Base-by-base conservation (phyloP, 2,329 filamentous ascomycete species). In the Colletotrichum salicis region DNA sequence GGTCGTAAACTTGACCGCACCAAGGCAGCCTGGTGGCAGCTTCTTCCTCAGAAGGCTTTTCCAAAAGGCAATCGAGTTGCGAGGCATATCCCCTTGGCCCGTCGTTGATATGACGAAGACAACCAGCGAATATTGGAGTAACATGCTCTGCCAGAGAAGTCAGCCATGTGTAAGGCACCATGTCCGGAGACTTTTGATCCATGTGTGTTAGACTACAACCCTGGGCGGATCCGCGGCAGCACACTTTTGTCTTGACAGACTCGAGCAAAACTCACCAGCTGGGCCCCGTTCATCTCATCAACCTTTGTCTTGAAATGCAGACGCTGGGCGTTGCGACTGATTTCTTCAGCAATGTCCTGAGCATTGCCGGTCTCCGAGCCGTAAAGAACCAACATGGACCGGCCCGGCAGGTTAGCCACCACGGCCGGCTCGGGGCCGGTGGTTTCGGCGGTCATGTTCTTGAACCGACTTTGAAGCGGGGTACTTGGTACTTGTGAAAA, bases 361-460 rank as follows among this genome's bases (percentile, higher is more conserved):
- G 94, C 92, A 79, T 96, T 98, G 68, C 96, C 96, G 27, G 95
- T 98, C 84, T 99, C 96, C 51, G 96, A 97, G 67, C 94, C 96
- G 83, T 97, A 99, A 41, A 97, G 87, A 70, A 99, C 87, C 75
- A 97, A 88, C 61, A 88, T 81, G 70, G 82, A 84, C 75, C 88
- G 81, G 75, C 74, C 70, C 15, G 75, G 73, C 6, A 81, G 60
- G 62, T 75, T 75, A 55, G 77, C 75, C 76, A 80, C 63, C 61
- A 64, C 64, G 57, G 64, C 68, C 58, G 71, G 52, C 65, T 68
- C 63, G 63, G 75, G 73, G 33, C 72, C 74, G 24, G 66, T 64
- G 27, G 48, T 41, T 41, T 35, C 10, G 24, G 37, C 15, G 12
- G 59, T 19, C 72, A 74, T 75, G 12, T 45, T 61, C 11, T 33